phyloP scores from a whole-genome alignment of 331 rosid species.

The Quercus phellos region DNA sequence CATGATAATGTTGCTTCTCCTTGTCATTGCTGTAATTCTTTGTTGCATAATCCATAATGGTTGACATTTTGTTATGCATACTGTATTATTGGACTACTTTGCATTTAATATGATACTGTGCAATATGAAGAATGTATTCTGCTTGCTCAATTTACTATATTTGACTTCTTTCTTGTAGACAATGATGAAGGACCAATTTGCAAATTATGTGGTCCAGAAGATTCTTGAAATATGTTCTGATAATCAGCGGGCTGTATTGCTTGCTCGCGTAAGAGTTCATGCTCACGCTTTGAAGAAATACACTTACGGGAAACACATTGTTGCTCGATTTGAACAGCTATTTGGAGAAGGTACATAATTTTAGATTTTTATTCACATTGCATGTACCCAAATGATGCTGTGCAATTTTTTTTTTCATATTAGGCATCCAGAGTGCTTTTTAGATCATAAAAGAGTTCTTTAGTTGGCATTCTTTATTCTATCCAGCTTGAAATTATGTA shows the following conservation, averaged over 20 bases:
- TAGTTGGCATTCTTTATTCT: too few relatives aligned
- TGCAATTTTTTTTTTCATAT: too few relatives aligned
- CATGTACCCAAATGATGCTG: too few relatives aligned
- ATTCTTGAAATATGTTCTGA: constrained; percentile 56
- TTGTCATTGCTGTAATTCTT: background rate
- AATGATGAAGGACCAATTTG: constrained; percentile 73
- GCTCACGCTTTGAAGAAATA: constrained; percentile 66
- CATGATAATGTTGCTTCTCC: background rate
- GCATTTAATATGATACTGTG: background rate
- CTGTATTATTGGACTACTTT: background rate
- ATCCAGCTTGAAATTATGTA: too few relatives aligned
- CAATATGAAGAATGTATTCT: background rate
- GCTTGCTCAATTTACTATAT: background rate
- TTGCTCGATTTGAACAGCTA: constrained; percentile 57
- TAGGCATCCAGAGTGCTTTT: too few relatives aligned
- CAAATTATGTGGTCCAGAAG: constrained; percentile 70
- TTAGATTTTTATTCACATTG: background rate
- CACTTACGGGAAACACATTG: constrained; percentile 72
- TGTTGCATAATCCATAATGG: background rate
- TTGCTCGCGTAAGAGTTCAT: constrained; percentile 46
- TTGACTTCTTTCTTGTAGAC: constrained; percentile 28
- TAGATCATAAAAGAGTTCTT: too few relatives aligned
- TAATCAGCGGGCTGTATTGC: constrained; percentile 40
- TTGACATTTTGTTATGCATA: background rate
- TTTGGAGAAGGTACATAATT: constrained; percentile 31